Base-by-base conservation (phyloP, 2,329 filamentous ascomycete genomes). In the Pseudogymnoascus sp. region DNA sequence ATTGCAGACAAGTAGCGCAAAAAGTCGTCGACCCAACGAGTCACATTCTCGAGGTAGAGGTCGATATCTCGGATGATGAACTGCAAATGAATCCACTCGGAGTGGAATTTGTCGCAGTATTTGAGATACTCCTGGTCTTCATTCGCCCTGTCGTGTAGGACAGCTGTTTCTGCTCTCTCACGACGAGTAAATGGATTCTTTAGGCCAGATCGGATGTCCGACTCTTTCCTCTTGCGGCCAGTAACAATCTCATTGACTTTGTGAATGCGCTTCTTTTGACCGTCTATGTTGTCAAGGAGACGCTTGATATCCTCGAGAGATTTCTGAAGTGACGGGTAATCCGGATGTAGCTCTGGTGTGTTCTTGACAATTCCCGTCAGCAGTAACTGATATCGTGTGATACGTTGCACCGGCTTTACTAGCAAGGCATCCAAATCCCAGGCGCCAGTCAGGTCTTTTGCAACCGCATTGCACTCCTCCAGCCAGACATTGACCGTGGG, bases 401-500 rank as follows among this genome's bases (percentile, higher is more conserved):
- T 88, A 58, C 95, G 86, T 76, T 99, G 95, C 74, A 96, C 93
- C 1, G 95, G 95, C 75, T 99, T 99, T 72, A 99, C 93, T 18
- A 99, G 83, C n/a, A 99, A 80, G 0, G 95, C 96, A 74, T 97
- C 93, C 65, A 99, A 76, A 74, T 96, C 90, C 95, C 95, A 99
- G 0, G 95, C 93, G 25, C 88, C 86, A 0, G 95, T 99, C 66
- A 99, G 82, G 72, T 97, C 95, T 69, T 91, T 90, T 11, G 93
- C 93, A 71, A 93, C 93, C 69, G 91, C 87, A 71, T 95, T 92
- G 75, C 95, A 99, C 75, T 97, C 93, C 63, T 88, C 88, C 59
- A 97, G 81, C 95, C 95, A 99, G 60, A 96, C 88, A 80, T 77
- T 87, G 73, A 80, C 88, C 67, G 84, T 82, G 9, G 81, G 77